phyloP scores from a whole-genome alignment of 352 stramenopile species.

The Phytophthora meadii region DNA sequence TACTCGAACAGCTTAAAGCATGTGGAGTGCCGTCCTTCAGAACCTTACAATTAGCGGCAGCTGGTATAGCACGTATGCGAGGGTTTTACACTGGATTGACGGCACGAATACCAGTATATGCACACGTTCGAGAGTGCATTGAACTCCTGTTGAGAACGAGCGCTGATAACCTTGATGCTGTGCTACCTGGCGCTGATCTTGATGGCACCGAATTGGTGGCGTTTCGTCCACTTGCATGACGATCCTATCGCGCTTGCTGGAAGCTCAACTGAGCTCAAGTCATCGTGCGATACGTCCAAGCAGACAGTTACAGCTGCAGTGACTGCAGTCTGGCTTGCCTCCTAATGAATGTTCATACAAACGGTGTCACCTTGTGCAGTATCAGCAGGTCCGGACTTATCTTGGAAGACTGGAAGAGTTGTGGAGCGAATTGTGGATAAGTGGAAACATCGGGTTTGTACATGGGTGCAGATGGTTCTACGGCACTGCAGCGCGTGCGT shows the following conservation, averaged over 20 bases:
- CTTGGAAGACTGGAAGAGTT: slow-evolving; percentile 21
- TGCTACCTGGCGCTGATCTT: slow-evolving; percentile 3
- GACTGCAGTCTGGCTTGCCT: slow-evolving; percentile 20
- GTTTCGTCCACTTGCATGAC: slow-evolving; percentile 9
- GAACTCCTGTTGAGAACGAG: slow-evolving; percentile 11
- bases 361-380: slow-evolving; percentile 5
- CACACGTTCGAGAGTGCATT: slow-evolving; percentile 1
- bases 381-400: slow-evolving; percentile 29
- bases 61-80: slow-evolving; percentile 30
- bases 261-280: neutral
- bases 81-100: neutral
- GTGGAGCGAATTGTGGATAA: slow-evolving; percentile 25
- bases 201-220: neutral
- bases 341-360: neutral
- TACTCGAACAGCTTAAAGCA: slow-evolving; percentile 15
- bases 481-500: slow-evolving; percentile 12
- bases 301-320: slow-evolving; percentile 24
- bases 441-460: slow-evolving; percentile 26
- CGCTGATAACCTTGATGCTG: slow-evolving; percentile 16
- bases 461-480: slow-evolving; percentile 35
- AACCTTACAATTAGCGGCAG: slow-evolving; percentile 22
- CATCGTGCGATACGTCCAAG: slow-evolving; percentile 8
- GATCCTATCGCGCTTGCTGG: neutral
- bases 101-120: neutral
- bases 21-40: slow-evolving; percentile 7